Conservation (phyloP, 441 rosid genomes). For the Pelargonium exstipulatum region DNA sequence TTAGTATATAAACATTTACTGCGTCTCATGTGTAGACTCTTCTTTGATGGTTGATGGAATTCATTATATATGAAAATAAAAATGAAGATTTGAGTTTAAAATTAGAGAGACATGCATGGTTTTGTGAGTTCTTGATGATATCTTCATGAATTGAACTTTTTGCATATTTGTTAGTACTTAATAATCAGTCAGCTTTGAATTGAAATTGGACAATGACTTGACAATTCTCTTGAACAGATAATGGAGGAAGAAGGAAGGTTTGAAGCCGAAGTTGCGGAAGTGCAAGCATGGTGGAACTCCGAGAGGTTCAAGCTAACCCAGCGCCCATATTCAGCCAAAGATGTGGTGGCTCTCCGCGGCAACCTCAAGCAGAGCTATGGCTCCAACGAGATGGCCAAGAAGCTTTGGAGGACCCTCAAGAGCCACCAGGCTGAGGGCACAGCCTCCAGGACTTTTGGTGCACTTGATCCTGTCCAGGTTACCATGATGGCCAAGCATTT, state of each 20-base stretch:
- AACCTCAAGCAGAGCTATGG: conserved; percentile 70
- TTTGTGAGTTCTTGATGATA: no score
- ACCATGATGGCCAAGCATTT: conserved; percentile 91
- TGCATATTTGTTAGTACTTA: not conserved
- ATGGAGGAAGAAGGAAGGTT: conserved; percentile 89
- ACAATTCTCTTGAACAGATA: conserved; percentile 29
- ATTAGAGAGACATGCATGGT: no score
- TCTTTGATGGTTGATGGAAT: no score
- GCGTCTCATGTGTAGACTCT: no score
- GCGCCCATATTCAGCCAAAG: conserved; percentile 75
- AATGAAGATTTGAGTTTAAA: no score
- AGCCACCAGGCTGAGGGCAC: conserved; percentile 79
- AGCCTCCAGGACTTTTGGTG: conserved; percentile 84
- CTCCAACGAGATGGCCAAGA: conserved; percentile 80
- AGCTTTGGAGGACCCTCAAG: conserved; percentile 84
- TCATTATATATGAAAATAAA: no score
- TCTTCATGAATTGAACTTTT: no score
- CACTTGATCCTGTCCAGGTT: conserved; percentile 86
- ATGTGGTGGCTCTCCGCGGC: conserved; percentile 77
- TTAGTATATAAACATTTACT: no score
- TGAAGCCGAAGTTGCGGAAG: conserved; percentile 81
- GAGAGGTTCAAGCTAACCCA: conserved; percentile 87
- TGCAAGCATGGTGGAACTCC: conserved; percentile 88
- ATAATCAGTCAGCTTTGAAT: not conserved
- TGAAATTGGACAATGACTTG: not conserved